A percentile compares a stretch with the other conserved stretches of the same genome.
phyloP scores from a whole-genome alignment of 768 basidiomycete species.

The Tulasnella sp. region DNA sequence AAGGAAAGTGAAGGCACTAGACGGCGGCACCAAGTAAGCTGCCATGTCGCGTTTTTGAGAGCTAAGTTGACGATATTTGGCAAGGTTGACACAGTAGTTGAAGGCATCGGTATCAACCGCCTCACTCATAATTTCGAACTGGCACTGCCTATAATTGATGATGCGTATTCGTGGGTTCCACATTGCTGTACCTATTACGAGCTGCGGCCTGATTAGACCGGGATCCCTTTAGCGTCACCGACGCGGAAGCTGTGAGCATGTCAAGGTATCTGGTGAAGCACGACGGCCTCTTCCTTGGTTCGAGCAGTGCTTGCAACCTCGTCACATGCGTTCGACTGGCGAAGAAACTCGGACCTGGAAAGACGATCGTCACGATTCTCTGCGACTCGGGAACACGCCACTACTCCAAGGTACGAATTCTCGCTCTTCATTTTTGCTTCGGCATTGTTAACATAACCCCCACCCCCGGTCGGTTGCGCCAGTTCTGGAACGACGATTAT shows the following conservation, averaged over 20 bases:
- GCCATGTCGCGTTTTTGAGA: background rate
- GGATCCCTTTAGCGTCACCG: conserved; percentile 61
- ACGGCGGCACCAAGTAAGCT: conserved; percentile 64
- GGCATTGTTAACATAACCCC: background rate
- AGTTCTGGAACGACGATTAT: conserved; percentile 50
- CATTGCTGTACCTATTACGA: background rate
- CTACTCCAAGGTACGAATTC: conserved; percentile 75
- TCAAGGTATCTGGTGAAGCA: conserved; percentile 84
- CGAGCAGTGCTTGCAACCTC: conserved; percentile 93
- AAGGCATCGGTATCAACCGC: conserved; percentile 91
- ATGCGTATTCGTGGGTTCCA: conserved; percentile 68
- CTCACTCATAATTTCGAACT: conserved; percentile 86
- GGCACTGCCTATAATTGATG: conserved; percentile 78
- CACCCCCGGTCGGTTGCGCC: background rate
- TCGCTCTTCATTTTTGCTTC: background rate
- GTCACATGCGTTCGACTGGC: conserved; percentile 84
- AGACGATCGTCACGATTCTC: conserved; percentile 82
- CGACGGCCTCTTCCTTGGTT: conserved; percentile 93
- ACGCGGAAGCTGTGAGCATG: conserved; percentile 94
- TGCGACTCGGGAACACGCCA: conserved; percentile 91
- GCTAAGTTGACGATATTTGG: conserved; percentile 26
- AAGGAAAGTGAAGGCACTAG: conserved; percentile 92
- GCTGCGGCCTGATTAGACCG: background rate
- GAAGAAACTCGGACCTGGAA: conserved; percentile 67
- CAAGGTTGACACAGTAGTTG: conserved; percentile 88